A percentile compares a stretch with the other conserved stretches of the same genome.
Evolutionary conservation across 495 filamentous ascomycete species (phyloP).

Genomic region (Apodospora peruviana): DNA sequence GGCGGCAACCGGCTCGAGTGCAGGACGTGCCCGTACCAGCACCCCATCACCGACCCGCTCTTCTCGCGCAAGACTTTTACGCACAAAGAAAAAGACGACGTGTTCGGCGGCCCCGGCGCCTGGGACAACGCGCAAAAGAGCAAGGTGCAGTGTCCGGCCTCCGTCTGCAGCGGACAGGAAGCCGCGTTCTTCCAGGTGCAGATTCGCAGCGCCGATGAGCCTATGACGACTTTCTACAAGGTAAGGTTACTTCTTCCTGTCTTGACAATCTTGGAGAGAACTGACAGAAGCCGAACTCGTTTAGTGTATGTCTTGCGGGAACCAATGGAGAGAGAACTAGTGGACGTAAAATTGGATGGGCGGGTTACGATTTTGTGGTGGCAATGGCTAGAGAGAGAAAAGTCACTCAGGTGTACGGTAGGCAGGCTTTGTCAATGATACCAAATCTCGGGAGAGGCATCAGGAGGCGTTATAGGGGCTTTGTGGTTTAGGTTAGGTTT

Average conservation of each 20-base stretch:
- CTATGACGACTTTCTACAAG: conserved; percentile 95
- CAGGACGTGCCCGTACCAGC: conserved; percentile 87
- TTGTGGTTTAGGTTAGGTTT: too few relatives aligned
- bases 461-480: too few relatives aligned
- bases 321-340: neutral
- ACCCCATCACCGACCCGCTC: conserved; percentile 62
- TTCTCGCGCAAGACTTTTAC: conserved; percentile 72
- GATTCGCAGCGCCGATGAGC: conserved; percentile 96
- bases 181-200: conserved; percentile 95
- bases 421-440: too few relatives aligned
- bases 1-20: conserved; percentile 73
- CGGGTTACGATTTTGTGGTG: neutral
- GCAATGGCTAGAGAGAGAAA: too few relatives aligned
- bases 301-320: neutral
- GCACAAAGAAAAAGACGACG: conserved; percentile 81
- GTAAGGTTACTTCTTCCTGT: conserved; percentile 38
- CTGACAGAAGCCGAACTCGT: too few relatives aligned
- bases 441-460: too few relatives aligned
- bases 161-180: conserved; percentile 67
- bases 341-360: neutral
- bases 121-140: conserved; percentile 87
- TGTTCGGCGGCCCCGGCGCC: conserved; percentile 78
- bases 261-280: neutral
- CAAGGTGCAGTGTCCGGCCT: conserved; percentile 68
- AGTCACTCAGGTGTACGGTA: too few relatives aligned